Evolutionary conservation across 2,329 filamentous ascomycete genomes (phyloP).

Genomic region (Curvularia hawaiiensis): DNA sequence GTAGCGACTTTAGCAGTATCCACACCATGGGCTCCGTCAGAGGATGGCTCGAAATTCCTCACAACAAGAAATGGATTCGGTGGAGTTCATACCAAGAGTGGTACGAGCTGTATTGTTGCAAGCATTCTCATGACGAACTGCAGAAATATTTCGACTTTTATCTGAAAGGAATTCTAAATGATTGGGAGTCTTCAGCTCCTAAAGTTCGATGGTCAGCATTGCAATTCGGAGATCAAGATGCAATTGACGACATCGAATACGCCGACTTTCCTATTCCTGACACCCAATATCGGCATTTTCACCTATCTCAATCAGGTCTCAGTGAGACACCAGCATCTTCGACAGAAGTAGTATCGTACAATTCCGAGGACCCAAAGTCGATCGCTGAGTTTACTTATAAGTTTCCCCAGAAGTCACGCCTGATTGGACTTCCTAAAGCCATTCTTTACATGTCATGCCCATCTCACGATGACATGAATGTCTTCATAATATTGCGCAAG

Average conservation of each 20-base stretch:
- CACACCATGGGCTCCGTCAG: conserved; percentile 22
- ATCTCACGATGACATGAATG: conserved; percentile 51
- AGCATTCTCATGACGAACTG: conserved; percentile 17
- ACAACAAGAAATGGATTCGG: conserved; percentile 13
- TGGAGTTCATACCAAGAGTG: conserved; percentile 22
- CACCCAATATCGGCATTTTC: conserved; percentile 21
- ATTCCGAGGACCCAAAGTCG: conserved; percentile 24
- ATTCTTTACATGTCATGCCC: conserved; percentile 54
- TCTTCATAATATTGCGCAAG: conserved; percentile 55
- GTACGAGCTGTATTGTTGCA: conserved; percentile 19
- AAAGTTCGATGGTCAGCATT: conserved; percentile 51
- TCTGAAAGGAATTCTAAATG: conserved; percentile 52
- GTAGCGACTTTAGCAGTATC: conserved; percentile 16
- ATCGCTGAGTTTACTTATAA: conserved; percentile 24
- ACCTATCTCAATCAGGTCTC: conserved; percentile 15
- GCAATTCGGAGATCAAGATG: conserved; percentile 23
- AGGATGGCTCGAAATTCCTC: conserved; percentile 8
- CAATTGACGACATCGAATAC: conserved; percentile 25
- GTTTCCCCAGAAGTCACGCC: conserved; percentile 45
- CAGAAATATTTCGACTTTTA: conserved; percentile 54
- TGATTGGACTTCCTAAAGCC: conserved; percentile 56
- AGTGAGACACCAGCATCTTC: conserved; percentile 1
- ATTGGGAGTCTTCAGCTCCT: conserved; percentile 54
- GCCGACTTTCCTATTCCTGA: conserved; percentile 23
- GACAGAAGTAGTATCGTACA: conserved; percentile 16